Evolutionary conservation across 371 early-diverging fungal genomes (phyloP), one percentile per base, ranked within the genome.

Genomic region (Mycotypha africana): DNA sequence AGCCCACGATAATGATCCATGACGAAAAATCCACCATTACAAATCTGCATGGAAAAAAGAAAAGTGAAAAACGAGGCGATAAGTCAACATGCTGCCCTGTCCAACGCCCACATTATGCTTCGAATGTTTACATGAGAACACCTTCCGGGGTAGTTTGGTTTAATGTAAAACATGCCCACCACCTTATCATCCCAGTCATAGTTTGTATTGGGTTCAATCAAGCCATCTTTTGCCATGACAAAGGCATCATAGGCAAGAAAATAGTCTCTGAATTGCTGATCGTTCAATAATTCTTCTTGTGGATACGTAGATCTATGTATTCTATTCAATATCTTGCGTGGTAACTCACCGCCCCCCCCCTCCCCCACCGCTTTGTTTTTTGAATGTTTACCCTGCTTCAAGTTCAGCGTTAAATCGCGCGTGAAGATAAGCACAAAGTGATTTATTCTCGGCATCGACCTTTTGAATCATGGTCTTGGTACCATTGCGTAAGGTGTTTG

Each of bases 21-120:
- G 4, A 81, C 79, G 39, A 89, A 70, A 47, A 89, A 89, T 5
- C 90, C 90, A 20, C 79, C 90, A 56, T 88, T 89, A 59, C 87
- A 86, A 37, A 81, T 78, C 76, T 76, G 57, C 12, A 12, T 28
- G 12, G 8, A 28, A 28, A 28, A 6, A 38, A 30, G 15, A 7
- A 21, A 28, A 8, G 6, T 28, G 6, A 28, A 12, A 8, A 12
- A 28, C 30, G 14, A 33, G 43, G 19, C 20, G 12, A 4, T 17
- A n/a, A n/a, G n/a, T n/a, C n/a, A n/a, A n/a, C n/a, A n/a, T n/a
- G n/a, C n/a, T n/a, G n/a, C n/a, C n/a, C n/a, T n/a, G n/a, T n/a
- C n/a, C n/a, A n/a, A n/a, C n/a, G n/a, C n/a, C n/a, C n/a, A n/a
- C n/a, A n/a, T n/a, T n/a, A n/a, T n/a, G n/a, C n/a, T n/a, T n/a